These are phyloP conservation scores for Grifola frondosa DNA, from an alignment of 1,284 basidiomycete species.

Conservation along the genomic window DNA sequence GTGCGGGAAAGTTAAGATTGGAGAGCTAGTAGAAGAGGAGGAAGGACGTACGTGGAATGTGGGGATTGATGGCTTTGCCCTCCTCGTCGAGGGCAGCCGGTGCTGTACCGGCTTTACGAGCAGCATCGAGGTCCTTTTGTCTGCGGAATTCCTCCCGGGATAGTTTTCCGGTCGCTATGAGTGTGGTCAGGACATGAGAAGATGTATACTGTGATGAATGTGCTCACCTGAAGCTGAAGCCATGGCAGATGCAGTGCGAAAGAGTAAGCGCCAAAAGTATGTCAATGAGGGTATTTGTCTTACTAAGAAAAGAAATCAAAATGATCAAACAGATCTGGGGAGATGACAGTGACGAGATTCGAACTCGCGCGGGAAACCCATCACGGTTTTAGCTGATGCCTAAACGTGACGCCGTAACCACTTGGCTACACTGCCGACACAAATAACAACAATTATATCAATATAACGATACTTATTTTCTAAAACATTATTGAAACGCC, in stretches of 20 bases:
- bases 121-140: constrained; percentile 94
- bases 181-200: neutral
- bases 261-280: constrained; percentile 8
- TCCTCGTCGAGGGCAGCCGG: constrained; percentile 94
- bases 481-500: too few species aligned
- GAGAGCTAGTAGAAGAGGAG: constrained; percentile 10
- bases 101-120: constrained; percentile 95
- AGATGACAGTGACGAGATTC: constrained; percentile 63
- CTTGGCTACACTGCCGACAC: constrained; percentile 65
- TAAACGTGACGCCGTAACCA: constrained; percentile 65
- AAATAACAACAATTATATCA: too few species aligned
- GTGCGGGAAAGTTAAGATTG: constrained; percentile 7
- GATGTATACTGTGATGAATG: constrained; percentile 10
- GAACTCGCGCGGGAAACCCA: constrained; percentile 63
- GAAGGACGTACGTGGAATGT: constrained; percentile 84
- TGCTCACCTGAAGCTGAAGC: constrained; percentile 20
- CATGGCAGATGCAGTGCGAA: constrained; percentile 5
- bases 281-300: too few species aligned
- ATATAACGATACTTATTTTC: too few species aligned
- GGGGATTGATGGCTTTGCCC: constrained; percentile 95
- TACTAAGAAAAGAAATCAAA: constrained; percentile 23
- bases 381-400: constrained; percentile 46
- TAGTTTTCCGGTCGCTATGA: constrained; percentile 66
- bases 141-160: constrained; percentile 92
- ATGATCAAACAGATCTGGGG: neutral